Base-by-base conservation (phyloP, 1,139 yeast genomes). In the Pneumocystis carinii region DNA sequence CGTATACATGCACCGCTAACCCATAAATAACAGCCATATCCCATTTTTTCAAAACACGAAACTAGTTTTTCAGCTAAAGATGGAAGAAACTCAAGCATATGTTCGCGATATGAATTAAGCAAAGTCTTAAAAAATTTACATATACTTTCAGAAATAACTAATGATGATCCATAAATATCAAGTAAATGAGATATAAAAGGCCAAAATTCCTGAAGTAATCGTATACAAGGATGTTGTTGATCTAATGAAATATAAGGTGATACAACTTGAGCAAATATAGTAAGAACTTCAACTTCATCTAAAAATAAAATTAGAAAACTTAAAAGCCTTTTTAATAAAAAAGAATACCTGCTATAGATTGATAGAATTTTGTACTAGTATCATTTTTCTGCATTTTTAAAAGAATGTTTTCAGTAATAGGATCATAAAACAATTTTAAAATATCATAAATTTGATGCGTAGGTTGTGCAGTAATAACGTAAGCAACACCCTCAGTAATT, bases 401-500 rank as follows among this genome's bases (percentile, higher is more conserved):
- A n/a, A 70, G 56, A 57, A 88, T 72, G 63, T 78, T 78, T 12
- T 76, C 77, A 58, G 87, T 71, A 3, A 89, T 83, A 15, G 95
- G 92, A 56, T 79, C 78, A 71, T 89, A 78, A 71, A 92, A 86
- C 76, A 83, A 81, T 64, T 79, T 76, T 37, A 85, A 74, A 1
- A 80, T 76, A 24, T 74, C 72, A 42, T 77, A 75, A 35, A 83
- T 74, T 60, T 75, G 76, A 1, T 75, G 78, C 19, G 69, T 68
- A 15, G 81, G 77, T 66, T 82, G 85, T 62, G 85, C 83, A 59
- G 79, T 78, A 62, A 92, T 79, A 59, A 92, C 88, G 69, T 89
- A 89, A 10, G 95, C 92, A 68, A 94, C 79, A 41, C 98, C 99
- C 72, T 90, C 95, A 15, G 90, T 85, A 61, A 90, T 81, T 71